A percentile compares a stretch with the other conserved stretches of the same genome.
These are phyloP conservation scores for Aspergillus wentii DNA, from an alignment of 495 filamentous ascomycete species.

Conservation along the genomic window DNA sequence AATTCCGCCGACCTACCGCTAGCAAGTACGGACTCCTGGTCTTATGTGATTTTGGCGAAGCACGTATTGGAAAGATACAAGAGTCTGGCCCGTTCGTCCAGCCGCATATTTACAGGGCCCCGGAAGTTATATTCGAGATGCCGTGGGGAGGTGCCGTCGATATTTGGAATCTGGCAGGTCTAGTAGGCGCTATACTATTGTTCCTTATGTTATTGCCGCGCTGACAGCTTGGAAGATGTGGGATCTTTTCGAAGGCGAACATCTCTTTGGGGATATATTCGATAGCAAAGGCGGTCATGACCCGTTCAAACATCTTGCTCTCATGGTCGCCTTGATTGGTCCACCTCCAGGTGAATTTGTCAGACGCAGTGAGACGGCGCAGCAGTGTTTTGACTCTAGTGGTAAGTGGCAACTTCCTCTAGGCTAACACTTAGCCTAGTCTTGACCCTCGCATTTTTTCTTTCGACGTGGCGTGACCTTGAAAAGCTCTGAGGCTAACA, in stretches of 20 bases:
- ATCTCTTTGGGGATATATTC: conserved; percentile 38
- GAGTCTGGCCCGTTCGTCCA: conserved; percentile 25
- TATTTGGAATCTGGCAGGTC: conserved; percentile 38
- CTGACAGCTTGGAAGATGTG: conserved; percentile 30
- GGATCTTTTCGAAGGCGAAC: conserved; percentile 41
- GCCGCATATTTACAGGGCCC: conserved; percentile 38
- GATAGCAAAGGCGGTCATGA: conserved; percentile 25
- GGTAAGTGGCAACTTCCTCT: conserved; percentile 16
- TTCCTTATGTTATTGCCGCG: conserved; percentile 3
- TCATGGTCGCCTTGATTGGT: conserved; percentile 41
- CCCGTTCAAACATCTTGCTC: conserved; percentile 31
- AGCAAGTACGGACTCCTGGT: conserved; percentile 17
- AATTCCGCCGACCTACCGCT: conserved; percentile 12
- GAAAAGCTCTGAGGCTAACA: conserved; percentile 8
- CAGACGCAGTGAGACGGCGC: conserved; percentile 26
- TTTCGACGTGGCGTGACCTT: too few relatives aligned
- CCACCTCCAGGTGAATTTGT: conserved; percentile 36
- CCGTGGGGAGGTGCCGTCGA: conserved; percentile 35
- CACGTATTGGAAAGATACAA: conserved; percentile 20
- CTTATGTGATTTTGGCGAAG: conserved; percentile 29
- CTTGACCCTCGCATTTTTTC: conserved; percentile 5
- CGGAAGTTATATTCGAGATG: conserved; percentile 38
- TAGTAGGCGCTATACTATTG: conserved; percentile 24
- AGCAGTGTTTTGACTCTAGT: conserved; percentile 27
- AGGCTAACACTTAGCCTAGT: too few relatives aligned